Percentiles rank a stretch among this genome's conserved stretches.
Conservation (phyloP, 306 rosid genomes). For the Arachis stenosperma region DNA sequence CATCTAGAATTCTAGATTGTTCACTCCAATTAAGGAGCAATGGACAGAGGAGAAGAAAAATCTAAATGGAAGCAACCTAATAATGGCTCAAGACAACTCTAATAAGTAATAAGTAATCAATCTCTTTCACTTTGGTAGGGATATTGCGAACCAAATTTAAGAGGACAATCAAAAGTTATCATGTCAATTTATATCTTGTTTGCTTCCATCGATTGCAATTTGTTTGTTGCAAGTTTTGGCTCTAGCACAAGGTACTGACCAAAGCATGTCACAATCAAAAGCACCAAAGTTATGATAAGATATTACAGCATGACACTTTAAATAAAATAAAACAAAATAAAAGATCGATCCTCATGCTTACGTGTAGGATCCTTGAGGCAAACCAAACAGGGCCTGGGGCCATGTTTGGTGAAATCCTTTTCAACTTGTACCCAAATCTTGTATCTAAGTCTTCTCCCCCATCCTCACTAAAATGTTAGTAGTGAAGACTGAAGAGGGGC, state of each 20-base stretch:
- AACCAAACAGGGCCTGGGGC: neutral
- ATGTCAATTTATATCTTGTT: conserved; percentile 33
- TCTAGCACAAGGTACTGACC: conserved; percentile 7
- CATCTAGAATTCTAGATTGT: neutral
- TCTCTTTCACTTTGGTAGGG: conserved; percentile 32
- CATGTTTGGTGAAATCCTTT: conserved; percentile 20
- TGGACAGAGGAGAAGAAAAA: conserved; percentile 35
- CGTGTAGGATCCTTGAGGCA: conserved; percentile 8
- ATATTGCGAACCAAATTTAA: neutral
- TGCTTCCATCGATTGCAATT: conserved; percentile 37
- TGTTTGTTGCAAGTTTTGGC: conserved; percentile 26
- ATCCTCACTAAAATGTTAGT: neutral
- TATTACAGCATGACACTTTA: conserved; percentile 9
- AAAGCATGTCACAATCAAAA: conserved; percentile 33
- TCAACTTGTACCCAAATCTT: conserved; percentile 7
- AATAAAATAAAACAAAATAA: neutral
- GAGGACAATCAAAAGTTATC: conserved; percentile 21
- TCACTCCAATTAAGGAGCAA: conserved; percentile 7
- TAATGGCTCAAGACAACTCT: conserved; percentile 4
- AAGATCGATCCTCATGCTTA: neutral
- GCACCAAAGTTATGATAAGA: neutral
- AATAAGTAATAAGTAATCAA: neutral
- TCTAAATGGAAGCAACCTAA: conserved; percentile 35
- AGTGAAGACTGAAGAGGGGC: neutral
- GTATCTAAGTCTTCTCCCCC: neutral